Evolutionary conservation across 306 rosid species (phyloP), one percentile per base, ranked within the genome.

Genomic region (Ochetophila trinervis): DNA sequence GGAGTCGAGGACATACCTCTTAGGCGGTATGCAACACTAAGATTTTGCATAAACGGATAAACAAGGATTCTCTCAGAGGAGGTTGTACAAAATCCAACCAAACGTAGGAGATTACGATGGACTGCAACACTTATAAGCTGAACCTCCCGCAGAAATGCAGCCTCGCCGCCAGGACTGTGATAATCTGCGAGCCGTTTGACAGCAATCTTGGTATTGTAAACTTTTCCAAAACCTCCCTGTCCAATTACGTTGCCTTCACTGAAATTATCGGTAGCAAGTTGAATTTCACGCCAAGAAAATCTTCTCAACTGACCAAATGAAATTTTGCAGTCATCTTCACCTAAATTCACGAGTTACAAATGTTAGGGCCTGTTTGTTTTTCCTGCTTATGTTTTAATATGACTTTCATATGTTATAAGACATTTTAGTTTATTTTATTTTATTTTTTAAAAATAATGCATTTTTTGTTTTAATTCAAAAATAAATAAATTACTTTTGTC

Each of bases 151-250:
- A 79, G 78, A 30, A 93, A 93, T 24, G 98, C 95, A 70, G 95
- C 97, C 82, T 85, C 95, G 22, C 98, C 98, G 48, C 91, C 97
- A 40, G 97, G 97, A 67, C 89, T 93, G 53, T 86, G 37, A 71
- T 80, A 87, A 76, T 93, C 91, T 22, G 76, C 60, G 42, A 93
- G 86, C 65, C 98, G 97, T 78, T 93, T 93, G 53, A 89, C 86
- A 16, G 98, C 98, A 17, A 93, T 74, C 74, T 79, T 76, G 51
- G 87, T 86, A 50, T 73, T 72, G 74, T 89, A 93, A 60, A 93
- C 98, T 83, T 85, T 93, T 65, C 97, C 98, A 77, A 93, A 93
- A 5, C 98, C 98, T 66, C 98, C 98, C 48, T 93, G 96, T 21
- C 98, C 98, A 49, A 93, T 93, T n/a, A 93, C 74, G 76, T 83